Base-by-base conservation (phyloP, 2,329 filamentous ascomycete species). In the Verticillium longisporum region DNA sequence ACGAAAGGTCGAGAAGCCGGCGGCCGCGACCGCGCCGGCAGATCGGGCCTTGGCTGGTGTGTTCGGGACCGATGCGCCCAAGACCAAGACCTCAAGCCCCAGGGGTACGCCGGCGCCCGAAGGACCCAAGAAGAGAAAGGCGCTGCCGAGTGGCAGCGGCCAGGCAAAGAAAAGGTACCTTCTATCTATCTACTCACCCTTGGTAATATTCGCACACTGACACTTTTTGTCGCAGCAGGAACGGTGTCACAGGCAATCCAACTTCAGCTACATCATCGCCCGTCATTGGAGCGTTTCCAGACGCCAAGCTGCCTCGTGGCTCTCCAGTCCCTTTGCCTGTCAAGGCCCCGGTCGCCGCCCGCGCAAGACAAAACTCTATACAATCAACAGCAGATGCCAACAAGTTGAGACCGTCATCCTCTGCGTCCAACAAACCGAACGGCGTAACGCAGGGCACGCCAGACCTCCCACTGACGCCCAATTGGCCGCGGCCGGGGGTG, bases 151-250 rank as follows among this genome's bases (percentile, higher is more conserved):
- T 1, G 83, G 85, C 4, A 91, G 90, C 66, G 82, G 85, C n/a
- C 85, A 86, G 66, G 73, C 85, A 34, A 93, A 94, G 77, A 96
- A 93, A 77, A 94, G 87, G 89, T 90, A 81, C 69, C 81, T 77
- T 59, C 26, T 56, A 13, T n/a, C 26, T n/a, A 4, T 3, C 31
- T 55, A 21, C 10, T 7, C 13, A n/a, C 54, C 26, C 26, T 11
- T 10, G 7, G n/a, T 33, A 9, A 13, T 33, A 32, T 34, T n/a
- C 15, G 36, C 32, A 33, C 33, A 31, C 60, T 69, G 64, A 69
- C 59, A 32, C 26, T n/a, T 56, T 11, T 62, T 55, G 38, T 58
- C 66, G 65, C 59, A 70, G 68, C 61, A 77, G 72, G 60, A 76
- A 74, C 61, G 72, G 73, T 32, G 64, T 68, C 37, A 77, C 78